phyloP scores from a whole-genome alignment of 2,329 filamentous ascomycete genomes.

The Aspergillus candidus region DNA sequence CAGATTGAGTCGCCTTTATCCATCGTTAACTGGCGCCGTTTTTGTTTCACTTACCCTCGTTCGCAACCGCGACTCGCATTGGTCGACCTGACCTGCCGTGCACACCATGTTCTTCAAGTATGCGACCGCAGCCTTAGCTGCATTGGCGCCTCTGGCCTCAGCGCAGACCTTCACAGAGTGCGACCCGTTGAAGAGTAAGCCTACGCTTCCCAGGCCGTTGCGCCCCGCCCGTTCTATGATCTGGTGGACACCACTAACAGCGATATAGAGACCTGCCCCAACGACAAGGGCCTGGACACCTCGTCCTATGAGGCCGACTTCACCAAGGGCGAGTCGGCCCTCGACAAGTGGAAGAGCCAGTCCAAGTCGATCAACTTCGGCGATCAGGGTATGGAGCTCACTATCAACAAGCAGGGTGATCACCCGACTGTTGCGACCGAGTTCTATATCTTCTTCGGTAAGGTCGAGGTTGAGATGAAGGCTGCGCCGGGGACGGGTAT shows the following conservation, averaged over 20 bases:
- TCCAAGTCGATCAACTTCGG: slow-evolving; percentile 61
- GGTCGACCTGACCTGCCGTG: background rate
- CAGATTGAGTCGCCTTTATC: background rate
- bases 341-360: slow-evolving; percentile 59
- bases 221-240: background rate
- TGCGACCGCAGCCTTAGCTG: slow-evolving; percentile 25
- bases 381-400: slow-evolving; percentile 71
- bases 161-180: slow-evolving; percentile 74
- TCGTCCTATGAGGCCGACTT: slow-evolving; percentile 30
- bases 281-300: slow-evolving; percentile 61
- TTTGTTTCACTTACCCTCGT: background rate
- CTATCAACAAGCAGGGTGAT: slow-evolving; percentile 69
- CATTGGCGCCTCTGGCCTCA: slow-evolving; percentile 24
- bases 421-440: slow-evolving; percentile 79
- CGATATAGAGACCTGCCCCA: slow-evolving; percentile 51
- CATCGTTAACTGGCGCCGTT: slow-evolving; percentile 1
- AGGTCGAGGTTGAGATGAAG: slow-evolving; percentile 77
- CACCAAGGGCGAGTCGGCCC: slow-evolving; percentile 49
- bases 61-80: background rate
- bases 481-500: slow-evolving; percentile 82
- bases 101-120: slow-evolving; percentile 28
- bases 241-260: slow-evolving; percentile 6
- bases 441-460: slow-evolving; percentile 98
- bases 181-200: slow-evolving; percentile 52
- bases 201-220: background rate